phyloP scores from a whole-genome alignment of 371 early-diverging fungal genomes.

The Mortierella sp. region DNA sequence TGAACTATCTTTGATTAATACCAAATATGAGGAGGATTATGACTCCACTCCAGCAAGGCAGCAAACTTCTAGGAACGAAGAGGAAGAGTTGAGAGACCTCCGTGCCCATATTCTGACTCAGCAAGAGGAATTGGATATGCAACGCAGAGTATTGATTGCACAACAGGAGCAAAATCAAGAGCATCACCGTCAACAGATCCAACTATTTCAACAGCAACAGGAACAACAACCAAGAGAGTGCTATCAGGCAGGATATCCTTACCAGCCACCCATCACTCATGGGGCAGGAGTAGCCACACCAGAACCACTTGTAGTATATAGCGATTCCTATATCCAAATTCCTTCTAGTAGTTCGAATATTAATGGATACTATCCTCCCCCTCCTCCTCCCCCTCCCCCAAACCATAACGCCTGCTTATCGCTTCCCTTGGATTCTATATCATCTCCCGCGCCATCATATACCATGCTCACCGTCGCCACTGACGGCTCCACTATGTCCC shows the following conservation, averaged over 20 bases:
- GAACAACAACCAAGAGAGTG: background rate
- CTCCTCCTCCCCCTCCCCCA: background rate
- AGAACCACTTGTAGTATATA: too few relatives aligned
- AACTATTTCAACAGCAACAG: constrained; percentile 1
- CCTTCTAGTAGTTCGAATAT: background rate
- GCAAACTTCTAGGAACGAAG: background rate
- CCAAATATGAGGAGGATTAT: constrained; percentile 1
- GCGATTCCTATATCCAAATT: constrained; percentile 2
- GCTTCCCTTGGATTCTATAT: background rate
- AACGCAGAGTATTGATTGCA: constrained; percentile 12
- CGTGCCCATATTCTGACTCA: constrained; percentile 20
- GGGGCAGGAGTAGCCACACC: background rate
- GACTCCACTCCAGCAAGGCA: background rate
- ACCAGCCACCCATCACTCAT: background rate
- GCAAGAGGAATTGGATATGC: constrained; percentile 26
- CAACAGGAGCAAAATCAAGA: constrained; percentile 20
- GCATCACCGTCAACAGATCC: constrained; percentile 8
- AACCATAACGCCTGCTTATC: background rate
- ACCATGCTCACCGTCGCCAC: background rate
- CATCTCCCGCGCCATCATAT: constrained; percentile 10
- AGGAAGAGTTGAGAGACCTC: constrained; percentile 13
- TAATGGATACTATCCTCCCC: background rate
- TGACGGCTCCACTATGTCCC: too few relatives aligned
- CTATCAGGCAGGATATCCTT: background rate
- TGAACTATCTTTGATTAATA: background rate